Conservation (phyloP, 2,329 filamentous ascomycete genomes). For the Atkinsonella hypoxylon region DNA sequence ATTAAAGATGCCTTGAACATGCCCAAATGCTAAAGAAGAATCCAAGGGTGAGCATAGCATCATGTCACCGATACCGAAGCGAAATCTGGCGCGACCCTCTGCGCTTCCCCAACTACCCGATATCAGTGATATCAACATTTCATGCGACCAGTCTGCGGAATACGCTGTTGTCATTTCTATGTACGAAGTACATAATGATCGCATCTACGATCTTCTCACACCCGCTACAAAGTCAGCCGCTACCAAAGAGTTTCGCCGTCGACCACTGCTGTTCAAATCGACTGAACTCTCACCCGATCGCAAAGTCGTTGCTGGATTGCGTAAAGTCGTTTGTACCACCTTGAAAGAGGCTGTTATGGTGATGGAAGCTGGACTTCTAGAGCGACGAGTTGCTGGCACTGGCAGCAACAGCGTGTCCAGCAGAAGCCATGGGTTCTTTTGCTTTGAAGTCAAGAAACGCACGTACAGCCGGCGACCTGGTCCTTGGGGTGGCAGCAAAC, state of each 20-base stretch:
- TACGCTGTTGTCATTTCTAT: constrained; percentile 89
- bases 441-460: constrained; percentile 85
- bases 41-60: constrained; percentile 37
- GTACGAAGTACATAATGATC: constrained; percentile 99
- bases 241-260: constrained; percentile 61
- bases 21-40: constrained; percentile 32
- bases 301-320: constrained; percentile 87
- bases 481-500: constrained; percentile 62
- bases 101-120: constrained; percentile 62
- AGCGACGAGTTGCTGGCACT: constrained; percentile 79
- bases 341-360: constrained; percentile 80
- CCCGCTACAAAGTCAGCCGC: constrained; percentile 44
- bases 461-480: constrained; percentile 30
- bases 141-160: constrained; percentile 50
- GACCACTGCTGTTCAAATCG: constrained; percentile 79
- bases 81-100: constrained; percentile 57
- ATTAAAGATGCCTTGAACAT: constrained; percentile 15
- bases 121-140: constrained; percentile 56
- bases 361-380: constrained; percentile 76
- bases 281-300: constrained; percentile 79
- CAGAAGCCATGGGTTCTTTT: constrained; percentile 92
- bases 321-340: constrained; percentile 76
- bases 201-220: constrained; percentile 86
- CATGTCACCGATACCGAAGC: constrained; percentile 40
- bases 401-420: constrained; percentile 89